A percentile compares a stretch with the other conserved stretches of the same genome.
Evolutionary conservation across 2,329 filamentous ascomycete species (phyloP).

Genomic region (Fusarium stilboides): DNA sequence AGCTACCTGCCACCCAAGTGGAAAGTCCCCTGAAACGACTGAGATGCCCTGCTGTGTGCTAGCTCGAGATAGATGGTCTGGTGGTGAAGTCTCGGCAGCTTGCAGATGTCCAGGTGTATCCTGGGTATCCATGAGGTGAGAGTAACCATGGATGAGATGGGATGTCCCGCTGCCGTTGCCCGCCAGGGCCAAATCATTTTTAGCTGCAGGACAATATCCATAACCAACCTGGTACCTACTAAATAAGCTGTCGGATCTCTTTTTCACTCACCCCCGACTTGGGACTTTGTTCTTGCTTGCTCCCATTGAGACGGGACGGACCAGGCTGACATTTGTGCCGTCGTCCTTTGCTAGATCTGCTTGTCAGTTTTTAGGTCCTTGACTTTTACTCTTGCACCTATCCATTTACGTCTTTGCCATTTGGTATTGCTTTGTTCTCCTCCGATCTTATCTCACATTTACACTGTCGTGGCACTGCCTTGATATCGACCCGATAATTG

Average conservation of each 20-base stretch:
- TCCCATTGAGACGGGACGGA: conserved; percentile 4
- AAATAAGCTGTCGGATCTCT: conserved; percentile 27
- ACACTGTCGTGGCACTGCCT: conserved; percentile 21
- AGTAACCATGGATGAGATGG: conserved; percentile 16
- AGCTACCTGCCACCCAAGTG: conserved; percentile 35
- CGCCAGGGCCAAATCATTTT: conserved; percentile 45
- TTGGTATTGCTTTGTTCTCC: conserved; percentile 13
- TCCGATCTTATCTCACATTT: conserved; percentile 3
- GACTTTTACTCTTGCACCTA: conserved; percentile 28
- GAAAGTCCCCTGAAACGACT: conserved; percentile 42
- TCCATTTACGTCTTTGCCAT: conserved; percentile 20
- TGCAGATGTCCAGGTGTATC: conserved; percentile 43
- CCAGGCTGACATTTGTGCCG: conserved; percentile 34
- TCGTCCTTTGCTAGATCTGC: conserved; percentile 37
- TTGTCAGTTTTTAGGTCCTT: conserved; percentile 29
- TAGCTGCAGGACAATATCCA: conserved; percentile 29
- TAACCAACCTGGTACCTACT: conserved; percentile 29
- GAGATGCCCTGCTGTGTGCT: conserved; percentile 41
- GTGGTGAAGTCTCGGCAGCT: conserved; percentile 39
- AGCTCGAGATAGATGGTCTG: conserved; percentile 30
- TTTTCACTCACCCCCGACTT: conserved; percentile 40
- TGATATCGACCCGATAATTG: conserved; percentile 32
- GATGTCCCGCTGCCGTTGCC: conserved; percentile 31
- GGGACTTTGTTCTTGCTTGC: conserved; percentile 24
- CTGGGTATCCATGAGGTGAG: conserved; percentile 34